A percentile compares a stretch with the other conserved stretches of the same genome.
phyloP scores from a whole-genome alignment of 2,329 filamentous ascomycete genomes.

The Verruconis gallopava region DNA sequence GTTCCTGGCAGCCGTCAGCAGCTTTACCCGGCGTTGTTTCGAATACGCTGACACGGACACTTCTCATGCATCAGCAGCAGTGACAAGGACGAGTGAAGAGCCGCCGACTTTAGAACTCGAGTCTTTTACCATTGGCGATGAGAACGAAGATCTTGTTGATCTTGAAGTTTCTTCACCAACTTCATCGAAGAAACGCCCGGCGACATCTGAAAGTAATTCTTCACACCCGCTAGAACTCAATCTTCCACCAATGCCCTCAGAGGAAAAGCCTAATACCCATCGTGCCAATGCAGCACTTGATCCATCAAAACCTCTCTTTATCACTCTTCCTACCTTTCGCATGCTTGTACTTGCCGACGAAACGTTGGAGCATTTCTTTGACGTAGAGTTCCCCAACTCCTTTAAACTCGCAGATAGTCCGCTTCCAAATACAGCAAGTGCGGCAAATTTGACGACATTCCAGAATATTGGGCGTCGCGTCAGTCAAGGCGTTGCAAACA shows the following conservation, averaged over 20 bases:
- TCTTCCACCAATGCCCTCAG: slow-evolving; percentile 20
- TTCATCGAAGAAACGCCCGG: slow-evolving; percentile 13
- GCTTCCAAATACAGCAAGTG: slow-evolving; percentile 35
- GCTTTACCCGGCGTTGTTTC: slow-evolving; percentile 91
- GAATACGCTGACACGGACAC: slow-evolving; percentile 95
- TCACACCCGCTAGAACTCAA: slow-evolving; percentile 17
- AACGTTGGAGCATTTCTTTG: slow-evolving; percentile 91
- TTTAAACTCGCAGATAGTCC: slow-evolving; percentile 70
- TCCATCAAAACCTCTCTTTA: slow-evolving; percentile 83
- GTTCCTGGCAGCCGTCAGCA: slow-evolving; percentile 85
- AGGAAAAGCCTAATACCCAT: slow-evolving; percentile 51
- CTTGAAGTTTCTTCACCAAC: slow-evolving; percentile 36
- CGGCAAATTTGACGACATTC: slow-evolving; percentile 73
- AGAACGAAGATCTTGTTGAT: slow-evolving; percentile 49
- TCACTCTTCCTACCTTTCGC: slow-evolving; percentile 92
- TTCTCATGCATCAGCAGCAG: slow-evolving; percentile 13
- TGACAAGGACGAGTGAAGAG: slow-evolving; percentile 16
- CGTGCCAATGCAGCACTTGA: slow-evolving; percentile 83
- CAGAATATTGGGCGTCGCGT: slow-evolving; percentile 42
- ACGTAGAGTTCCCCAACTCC: slow-evolving; percentile 84
- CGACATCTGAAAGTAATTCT: slow-evolving; percentile 15
- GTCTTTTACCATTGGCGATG: slow-evolving; percentile 65
- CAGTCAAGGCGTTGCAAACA: slow-evolving; percentile 30
- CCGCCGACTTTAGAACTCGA: slow-evolving; percentile 28
- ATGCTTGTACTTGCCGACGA: slow-evolving; percentile 98